phyloP scores from a whole-genome alignment of 495 filamentous ascomycete species.

The Penicillium riverlandense region DNA sequence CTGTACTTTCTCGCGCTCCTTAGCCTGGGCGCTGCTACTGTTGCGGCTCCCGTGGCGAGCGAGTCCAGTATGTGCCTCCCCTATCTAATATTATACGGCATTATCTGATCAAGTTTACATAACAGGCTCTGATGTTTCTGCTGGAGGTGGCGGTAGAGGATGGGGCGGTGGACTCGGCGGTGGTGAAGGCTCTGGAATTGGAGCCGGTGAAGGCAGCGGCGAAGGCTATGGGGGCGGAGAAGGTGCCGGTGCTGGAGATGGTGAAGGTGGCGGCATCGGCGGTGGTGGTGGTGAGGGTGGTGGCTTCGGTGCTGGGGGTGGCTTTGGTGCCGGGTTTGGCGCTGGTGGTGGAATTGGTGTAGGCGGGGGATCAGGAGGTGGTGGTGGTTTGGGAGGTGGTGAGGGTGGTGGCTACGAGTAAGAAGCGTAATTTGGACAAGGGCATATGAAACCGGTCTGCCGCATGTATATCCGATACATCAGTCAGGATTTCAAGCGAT shows the following conservation, averaged over 20 bases:
- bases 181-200: neutral
- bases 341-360: slow-evolving; percentile 5
- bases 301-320: neutral
- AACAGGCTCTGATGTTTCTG: neutral
- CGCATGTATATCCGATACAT: no score
- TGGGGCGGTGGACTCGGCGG: neutral
- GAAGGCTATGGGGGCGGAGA: slow-evolving; percentile 1
- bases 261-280: slow-evolving; percentile 3
- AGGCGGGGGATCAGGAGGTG: neutral
- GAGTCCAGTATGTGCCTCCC: neutral
- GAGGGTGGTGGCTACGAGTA: slow-evolving; percentile 5
- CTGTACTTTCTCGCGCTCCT: neutral
- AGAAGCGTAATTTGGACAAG: no score
- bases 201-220: slow-evolving; percentile 4
- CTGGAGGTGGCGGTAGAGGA: neutral
- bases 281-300: slow-evolving; percentile 1
- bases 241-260: slow-evolving; percentile 1
- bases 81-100: neutral
- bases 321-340: neutral
- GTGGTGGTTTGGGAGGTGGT: slow-evolving; percentile 2
- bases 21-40: neutral
- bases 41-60: neutral
- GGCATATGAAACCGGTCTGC: no score
- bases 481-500: no score
- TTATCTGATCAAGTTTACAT: neutral